Percentiles rank a stretch among this genome's conserved stretches.
Conservation (phyloP, 2,329 filamentous ascomycete species). For the Fusarium incarnatum region DNA sequence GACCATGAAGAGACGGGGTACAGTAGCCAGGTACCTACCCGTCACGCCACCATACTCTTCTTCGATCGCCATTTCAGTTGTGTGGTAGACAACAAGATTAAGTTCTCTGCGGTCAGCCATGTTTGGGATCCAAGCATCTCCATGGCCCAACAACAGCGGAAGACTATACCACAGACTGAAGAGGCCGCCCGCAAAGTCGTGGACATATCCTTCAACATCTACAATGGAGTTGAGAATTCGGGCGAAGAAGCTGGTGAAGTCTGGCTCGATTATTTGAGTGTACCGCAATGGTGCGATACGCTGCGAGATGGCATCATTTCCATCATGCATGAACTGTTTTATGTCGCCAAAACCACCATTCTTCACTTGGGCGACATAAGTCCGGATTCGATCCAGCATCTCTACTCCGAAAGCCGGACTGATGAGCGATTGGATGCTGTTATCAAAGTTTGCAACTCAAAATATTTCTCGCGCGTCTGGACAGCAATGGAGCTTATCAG, state of each 20-base stretch:
- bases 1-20: too few species aligned
- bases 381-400: fast-evolving
- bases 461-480: constrained; percentile 1
- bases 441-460: not conserved
- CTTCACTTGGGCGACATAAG: not conserved
- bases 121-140: not conserved
- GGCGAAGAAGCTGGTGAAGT: not conserved
- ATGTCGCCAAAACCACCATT: not conserved
- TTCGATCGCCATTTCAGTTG: not conserved
- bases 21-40: not conserved
- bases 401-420: not conserved
- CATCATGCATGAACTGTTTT: not conserved
- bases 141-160: not conserved
- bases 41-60: not conserved
- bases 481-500: constrained; percentile 6
- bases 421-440: not conserved
- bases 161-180: not conserved
- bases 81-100: not conserved
- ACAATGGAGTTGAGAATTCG: fast-evolving
- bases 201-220: not conserved
- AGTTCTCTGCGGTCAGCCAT: not conserved
- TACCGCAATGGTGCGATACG: not conserved
- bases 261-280: not conserved
- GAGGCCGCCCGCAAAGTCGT: not conserved
- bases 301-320: not conserved